phyloP scores from a whole-genome alignment of 441 rosid species.

The Arabidopsis lyrata region DNA sequence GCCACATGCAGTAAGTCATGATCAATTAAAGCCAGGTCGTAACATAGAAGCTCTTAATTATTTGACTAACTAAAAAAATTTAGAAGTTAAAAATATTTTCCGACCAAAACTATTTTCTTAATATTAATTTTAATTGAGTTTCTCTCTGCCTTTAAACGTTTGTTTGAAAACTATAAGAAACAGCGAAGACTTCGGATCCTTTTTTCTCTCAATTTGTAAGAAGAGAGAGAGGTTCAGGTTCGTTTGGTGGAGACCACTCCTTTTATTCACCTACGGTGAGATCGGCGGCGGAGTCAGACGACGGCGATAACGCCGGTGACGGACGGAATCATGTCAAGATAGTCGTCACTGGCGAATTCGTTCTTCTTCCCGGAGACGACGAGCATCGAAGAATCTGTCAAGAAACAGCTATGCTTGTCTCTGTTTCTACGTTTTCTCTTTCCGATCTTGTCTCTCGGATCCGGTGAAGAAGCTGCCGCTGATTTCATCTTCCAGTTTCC shows the following conservation, averaged over 20 bases:
- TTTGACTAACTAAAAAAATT: background rate
- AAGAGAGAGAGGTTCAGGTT: slow-evolving; percentile 20
- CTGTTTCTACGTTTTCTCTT: slow-evolving; percentile 40
- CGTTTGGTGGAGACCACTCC: slow-evolving; percentile 38
- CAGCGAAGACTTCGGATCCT: slow-evolving; percentile 48
- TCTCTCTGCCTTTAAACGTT: slow-evolving; percentile 35
- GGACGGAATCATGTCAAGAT: slow-evolving; percentile 6
- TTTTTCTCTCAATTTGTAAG: slow-evolving; percentile 22
- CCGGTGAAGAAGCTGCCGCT: slow-evolving; percentile 43
- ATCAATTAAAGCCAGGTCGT: slow-evolving; percentile 16
- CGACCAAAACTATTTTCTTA: slow-evolving; percentile 30
- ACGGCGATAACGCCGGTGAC: slow-evolving; percentile 34
- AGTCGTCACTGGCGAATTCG: slow-evolving; percentile 24
- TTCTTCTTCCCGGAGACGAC: slow-evolving; percentile 39
- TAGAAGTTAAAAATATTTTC: slow-evolving; percentile 6
- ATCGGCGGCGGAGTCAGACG: slow-evolving; percentile 34
- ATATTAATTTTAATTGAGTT: background rate
- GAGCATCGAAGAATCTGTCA: slow-evolving; percentile 34
- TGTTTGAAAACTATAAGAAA: slow-evolving; percentile 46
- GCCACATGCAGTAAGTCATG: slow-evolving; percentile 47
- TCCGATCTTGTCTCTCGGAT: slow-evolving; percentile 35
- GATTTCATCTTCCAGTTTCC: slow-evolving; percentile 17
- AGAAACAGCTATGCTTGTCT: slow-evolving; percentile 29
- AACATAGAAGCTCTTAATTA: slow-evolving; percentile 2
- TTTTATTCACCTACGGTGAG: slow-evolving; percentile 25